These are phyloP conservation scores for Alternaria gaisen DNA, from an alignment of 2,329 filamentous ascomycete genomes.

Conservation along the genomic window DNA sequence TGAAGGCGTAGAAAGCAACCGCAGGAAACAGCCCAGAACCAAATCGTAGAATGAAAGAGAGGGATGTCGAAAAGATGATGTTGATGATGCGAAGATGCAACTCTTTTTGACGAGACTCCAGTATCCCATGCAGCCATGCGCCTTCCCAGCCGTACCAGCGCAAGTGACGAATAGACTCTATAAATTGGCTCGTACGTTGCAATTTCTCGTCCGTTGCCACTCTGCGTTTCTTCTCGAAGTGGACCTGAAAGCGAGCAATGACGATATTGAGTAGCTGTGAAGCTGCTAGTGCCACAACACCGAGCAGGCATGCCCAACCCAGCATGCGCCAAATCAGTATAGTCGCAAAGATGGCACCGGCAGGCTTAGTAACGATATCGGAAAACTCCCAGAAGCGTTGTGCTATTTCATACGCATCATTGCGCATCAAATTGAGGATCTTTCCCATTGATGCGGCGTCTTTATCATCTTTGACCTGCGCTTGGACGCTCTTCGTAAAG, in stretches of 20 bases:
- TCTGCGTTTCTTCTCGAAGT: slow-evolving; percentile 75
- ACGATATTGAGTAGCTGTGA: slow-evolving; percentile 75
- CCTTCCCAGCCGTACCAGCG: slow-evolving; percentile 86
- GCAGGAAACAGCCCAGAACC: slow-evolving; percentile 80
- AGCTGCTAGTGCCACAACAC: slow-evolving; percentile 72
- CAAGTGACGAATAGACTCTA: slow-evolving; percentile 83
- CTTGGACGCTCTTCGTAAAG: slow-evolving; percentile 31
- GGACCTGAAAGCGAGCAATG: slow-evolving; percentile 71
- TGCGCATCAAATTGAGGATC: slow-evolving; percentile 86
- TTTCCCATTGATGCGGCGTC: slow-evolving; percentile 84
- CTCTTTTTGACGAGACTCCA: slow-evolving; percentile 73
- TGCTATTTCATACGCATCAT: slow-evolving; percentile 81
- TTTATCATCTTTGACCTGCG: slow-evolving; percentile 49
- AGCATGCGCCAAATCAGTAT: slow-evolving; percentile 79
- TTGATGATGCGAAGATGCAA: slow-evolving; percentile 71
- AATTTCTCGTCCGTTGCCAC: slow-evolving; percentile 78
- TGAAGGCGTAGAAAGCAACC: slow-evolving; percentile 83
- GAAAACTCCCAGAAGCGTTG: slow-evolving; percentile 90
- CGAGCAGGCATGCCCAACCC: slow-evolving; percentile 79
- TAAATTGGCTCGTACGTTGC: slow-evolving; percentile 83
- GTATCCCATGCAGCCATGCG: slow-evolving; percentile 74
- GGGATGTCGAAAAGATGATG: slow-evolving; percentile 68
- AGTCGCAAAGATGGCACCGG: slow-evolving; percentile 78
- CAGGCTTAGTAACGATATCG: slow-evolving; percentile 75
- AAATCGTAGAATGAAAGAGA: slow-evolving; percentile 74